These are phyloP conservation scores for Coprinopsis marcescibilis DNA, from an alignment of 768 basidiomycete species.

Conservation along the genomic window DNA sequence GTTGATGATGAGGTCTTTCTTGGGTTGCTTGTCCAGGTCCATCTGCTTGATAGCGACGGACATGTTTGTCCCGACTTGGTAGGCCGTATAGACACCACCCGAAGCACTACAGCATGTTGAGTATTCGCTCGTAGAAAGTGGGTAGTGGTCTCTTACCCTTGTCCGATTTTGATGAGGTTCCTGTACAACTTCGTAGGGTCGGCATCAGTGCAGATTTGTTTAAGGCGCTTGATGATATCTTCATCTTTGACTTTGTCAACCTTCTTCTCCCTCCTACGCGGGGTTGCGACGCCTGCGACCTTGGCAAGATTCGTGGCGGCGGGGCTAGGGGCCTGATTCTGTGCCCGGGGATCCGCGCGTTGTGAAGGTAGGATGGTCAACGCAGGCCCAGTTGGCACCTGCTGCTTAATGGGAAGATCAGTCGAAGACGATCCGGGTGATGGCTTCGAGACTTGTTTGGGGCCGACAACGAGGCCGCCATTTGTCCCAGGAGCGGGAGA, in stretches of 20 bases:
- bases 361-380: conserved; percentile 19
- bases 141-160: conserved; percentile 61
- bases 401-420: conserved; percentile 48
- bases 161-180: conserved; percentile 93
- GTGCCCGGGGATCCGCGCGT: conserved; percentile 35
- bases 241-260: conserved; percentile 75
- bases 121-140: conserved; percentile 9
- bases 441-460: conserved; percentile 36
- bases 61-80: conserved; percentile 91
- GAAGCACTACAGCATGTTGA: conserved; percentile 60
- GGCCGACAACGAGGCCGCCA: conserved; percentile 22
- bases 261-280: conserved; percentile 83
- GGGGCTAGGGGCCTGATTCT: conserved; percentile 50
- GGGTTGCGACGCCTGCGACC: conserved; percentile 70
- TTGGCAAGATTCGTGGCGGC: conserved; percentile 65
- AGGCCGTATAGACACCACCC: conserved; percentile 97
- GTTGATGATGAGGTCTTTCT: conserved; percentile 99
- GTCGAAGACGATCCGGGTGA: conserved; percentile 56
- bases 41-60: conserved; percentile 99
- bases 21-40: conserved; percentile 99
- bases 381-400: conserved; percentile 11
- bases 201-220: conserved; percentile 94
- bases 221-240: conserved; percentile 86
- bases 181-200: conserved; percentile 94
- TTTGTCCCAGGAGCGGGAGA: conserved; percentile 30